phyloP scores from a whole-genome alignment of 2,329 filamentous ascomycete species.

The Paramyrothecium roridum region DNA sequence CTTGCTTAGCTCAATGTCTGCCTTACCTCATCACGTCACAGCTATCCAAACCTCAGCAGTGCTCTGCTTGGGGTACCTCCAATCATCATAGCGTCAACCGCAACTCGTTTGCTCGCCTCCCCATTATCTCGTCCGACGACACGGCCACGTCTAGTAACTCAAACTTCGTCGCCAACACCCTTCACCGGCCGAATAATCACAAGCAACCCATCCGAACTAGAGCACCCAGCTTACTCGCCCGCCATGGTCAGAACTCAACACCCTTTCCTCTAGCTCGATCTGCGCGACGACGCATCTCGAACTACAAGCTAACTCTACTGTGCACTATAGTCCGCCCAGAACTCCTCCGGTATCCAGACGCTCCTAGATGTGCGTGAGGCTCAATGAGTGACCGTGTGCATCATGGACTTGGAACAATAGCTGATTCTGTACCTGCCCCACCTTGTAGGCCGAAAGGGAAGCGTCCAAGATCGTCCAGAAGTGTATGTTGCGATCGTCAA shows the following conservation, averaged over 20 bases:
- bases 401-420: no score
- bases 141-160: no score
- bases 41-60: not conserved
- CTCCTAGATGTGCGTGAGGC: slow-evolving; percentile 81
- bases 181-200: no score
- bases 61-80: no score
- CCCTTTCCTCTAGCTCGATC: no score
- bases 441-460: slow-evolving; percentile 84
- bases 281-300: slow-evolving; percentile 12
- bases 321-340: slow-evolving; percentile 79
- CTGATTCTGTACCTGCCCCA: not conserved
- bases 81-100: no score
- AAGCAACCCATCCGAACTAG: no score
- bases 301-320: slow-evolving; percentile 17
- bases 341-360: slow-evolving; percentile 97
- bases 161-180: no score
- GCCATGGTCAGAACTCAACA: no score
- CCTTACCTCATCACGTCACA: not conserved
- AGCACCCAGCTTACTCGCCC: no score
- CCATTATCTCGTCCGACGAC: no score
- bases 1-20: not conserved
- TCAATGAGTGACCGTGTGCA: not conserved
- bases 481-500: slow-evolving; percentile 52
- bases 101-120: no score
- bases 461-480: slow-evolving; percentile 99